Evolutionary conservation across 805 yeast species (phyloP), one percentile per base, ranked within the genome.

Genomic region (Phaffomyces opuntiae): DNA sequence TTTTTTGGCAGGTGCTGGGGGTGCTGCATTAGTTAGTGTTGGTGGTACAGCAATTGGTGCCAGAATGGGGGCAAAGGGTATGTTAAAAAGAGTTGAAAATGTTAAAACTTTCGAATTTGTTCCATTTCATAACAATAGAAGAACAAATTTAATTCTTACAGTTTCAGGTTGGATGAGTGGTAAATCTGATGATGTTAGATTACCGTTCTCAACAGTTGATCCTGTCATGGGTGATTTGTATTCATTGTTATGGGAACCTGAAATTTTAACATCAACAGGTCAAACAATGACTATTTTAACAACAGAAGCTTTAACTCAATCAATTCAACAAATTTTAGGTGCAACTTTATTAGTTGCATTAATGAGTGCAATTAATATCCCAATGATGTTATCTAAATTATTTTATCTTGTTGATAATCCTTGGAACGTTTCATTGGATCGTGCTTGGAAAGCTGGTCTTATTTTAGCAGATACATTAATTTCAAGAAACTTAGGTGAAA

Each of bases 151-250:
- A 53, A 84, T 91, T 44, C 66, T 93, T 17, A 90, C 97, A 2
- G 89, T 95, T 0, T 80, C 95, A 43, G 99, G 99, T 1, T 93
- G 99, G 99, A 89, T 93, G 91, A 83, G 83, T 44, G 95, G 96
- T 62, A 83, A 81, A 48, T 79, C 81, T 56, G 99, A 93, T 79
- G 99, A 93, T 74, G 91, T 93, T 19, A 74, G 99, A 60, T 74
- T 93, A 51, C 99, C 99, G 2, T 93, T 90, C 60, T 86, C 96
- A 1, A 93, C 99, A 0, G 86, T 93, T 9, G 99, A 95, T 60
- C 99, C 99, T 0, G 87, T 91, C 0, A 89, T 91, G 91, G 99
- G 99, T 16, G 99, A 93, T 62, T 67, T 93, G 53, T 87, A 84
- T 56, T 88, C 98, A 0, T 70, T 93, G 8, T 68, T 87, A 40